A percentile compares a stretch with the other conserved stretches of the same genome.
These are phyloP conservation scores for Scedosporium boydii DNA, from an alignment of 2,329 filamentous ascomycete species.

Conservation along the genomic window DNA sequence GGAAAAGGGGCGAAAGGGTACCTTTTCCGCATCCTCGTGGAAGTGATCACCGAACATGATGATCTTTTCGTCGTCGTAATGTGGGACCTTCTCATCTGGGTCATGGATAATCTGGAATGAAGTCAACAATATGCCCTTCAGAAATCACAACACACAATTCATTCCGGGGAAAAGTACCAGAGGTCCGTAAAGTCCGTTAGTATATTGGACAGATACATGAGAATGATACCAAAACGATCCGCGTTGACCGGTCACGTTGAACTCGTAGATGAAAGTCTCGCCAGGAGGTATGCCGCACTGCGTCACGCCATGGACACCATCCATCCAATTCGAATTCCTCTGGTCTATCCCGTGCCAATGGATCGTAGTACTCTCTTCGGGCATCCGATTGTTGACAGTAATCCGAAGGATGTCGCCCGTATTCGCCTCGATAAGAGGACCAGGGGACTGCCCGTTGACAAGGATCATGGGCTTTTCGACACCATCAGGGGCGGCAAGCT, in stretches of 20 bases:
- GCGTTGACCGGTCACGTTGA: conserved; percentile 45
- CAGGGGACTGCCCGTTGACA: conserved; percentile 31
- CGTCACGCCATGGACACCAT: conserved; percentile 52
- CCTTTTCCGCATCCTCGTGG: conserved; percentile 23
- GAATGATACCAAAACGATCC: conserved; percentile 46
- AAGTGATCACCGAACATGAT: conserved; percentile 28
- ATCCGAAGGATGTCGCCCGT: conserved; percentile 32
- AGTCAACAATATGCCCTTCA: neutral
- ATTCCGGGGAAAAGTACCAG: conserved; percentile 1
- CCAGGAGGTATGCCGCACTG: conserved; percentile 52
- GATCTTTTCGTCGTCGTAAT: conserved; percentile 24
- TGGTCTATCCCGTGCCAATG: conserved; percentile 64
- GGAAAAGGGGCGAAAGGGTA: conserved; percentile 9
- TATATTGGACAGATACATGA: conserved; percentile 9
- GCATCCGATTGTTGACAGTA: conserved; percentile 27
- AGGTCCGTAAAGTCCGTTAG: conserved; percentile 11
- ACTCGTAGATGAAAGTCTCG: conserved; percentile 40
- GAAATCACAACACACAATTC: neutral
- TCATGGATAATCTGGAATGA: conserved; percentile 23
- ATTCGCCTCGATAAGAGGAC: conserved; percentile 33
- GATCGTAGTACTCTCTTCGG: conserved; percentile 37
- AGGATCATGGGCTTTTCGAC: conserved; percentile 27
- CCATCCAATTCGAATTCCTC: conserved; percentile 54
- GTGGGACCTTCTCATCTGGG: conserved; percentile 23
- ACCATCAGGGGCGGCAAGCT: conserved; percentile 7